These are phyloP conservation scores for Chrysosphaeria jannelii DNA, from an alignment of 2,329 filamentous ascomycete species.

Conservation along the genomic window DNA sequence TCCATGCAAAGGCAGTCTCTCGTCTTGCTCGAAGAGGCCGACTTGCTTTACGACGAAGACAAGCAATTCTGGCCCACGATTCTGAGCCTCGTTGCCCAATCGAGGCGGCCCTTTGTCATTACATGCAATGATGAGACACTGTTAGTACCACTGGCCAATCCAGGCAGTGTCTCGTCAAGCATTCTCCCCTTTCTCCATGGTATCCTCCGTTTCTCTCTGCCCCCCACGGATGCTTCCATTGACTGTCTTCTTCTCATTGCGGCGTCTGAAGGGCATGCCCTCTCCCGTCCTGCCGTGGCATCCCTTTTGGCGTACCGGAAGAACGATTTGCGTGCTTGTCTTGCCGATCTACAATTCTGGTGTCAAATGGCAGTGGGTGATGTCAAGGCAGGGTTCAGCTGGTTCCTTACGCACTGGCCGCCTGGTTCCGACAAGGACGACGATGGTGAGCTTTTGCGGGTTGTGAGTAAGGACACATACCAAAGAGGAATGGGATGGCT, in stretches of 20 bases:
- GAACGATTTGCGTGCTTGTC: conserved; percentile 47
- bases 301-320: conserved; percentile 38
- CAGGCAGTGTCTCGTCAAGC: conserved; percentile 74
- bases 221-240: conserved; percentile 33
- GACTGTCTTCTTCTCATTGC: conserved; percentile 62
- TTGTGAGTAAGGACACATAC: conserved; percentile 61
- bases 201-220: conserved; percentile 44
- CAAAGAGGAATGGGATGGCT: conserved; percentile 48
- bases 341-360: conserved; percentile 80
- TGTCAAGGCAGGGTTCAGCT: conserved; percentile 60
- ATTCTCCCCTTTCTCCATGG: conserved; percentile 51
- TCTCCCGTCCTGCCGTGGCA: conserved; percentile 34
- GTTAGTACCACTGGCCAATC: conserved; percentile 89
- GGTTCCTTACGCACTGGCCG: conserved; percentile 60
- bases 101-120: conserved; percentile 75
- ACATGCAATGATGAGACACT: conserved; percentile 81
- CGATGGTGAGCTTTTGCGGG: conserved; percentile 36
- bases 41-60: conserved; percentile 83
- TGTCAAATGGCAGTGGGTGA: conserved; percentile 90
- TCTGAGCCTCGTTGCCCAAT: conserved; percentile 45
- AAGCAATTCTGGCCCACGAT: conserved; percentile 82
- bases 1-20: conserved; percentile 59
- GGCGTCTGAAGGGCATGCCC: conserved; percentile 63
- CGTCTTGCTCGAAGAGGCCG: conserved; percentile 80
- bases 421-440: conserved; percentile 37